Evolutionary conservation across 257 asterid species (phyloP).

Genomic region (Paraleonurus japonicus): DNA sequence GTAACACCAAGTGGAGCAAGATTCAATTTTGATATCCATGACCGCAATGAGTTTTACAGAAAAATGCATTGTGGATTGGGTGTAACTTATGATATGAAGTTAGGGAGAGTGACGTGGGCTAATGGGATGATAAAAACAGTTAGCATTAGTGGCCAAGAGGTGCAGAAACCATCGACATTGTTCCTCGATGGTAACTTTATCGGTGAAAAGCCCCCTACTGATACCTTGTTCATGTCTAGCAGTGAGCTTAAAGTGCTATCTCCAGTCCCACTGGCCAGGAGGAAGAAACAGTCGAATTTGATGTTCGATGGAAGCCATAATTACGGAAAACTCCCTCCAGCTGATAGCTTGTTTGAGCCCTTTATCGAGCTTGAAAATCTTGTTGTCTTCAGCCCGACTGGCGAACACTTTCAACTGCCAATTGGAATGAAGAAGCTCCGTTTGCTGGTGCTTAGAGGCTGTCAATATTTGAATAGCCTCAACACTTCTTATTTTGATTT

Average conservation of each 20-base stretch:
- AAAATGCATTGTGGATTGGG: conserved; percentile 34
- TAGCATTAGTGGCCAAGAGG: neutral
- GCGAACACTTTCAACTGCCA: conserved; percentile 28
- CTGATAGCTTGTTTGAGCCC: neutral
- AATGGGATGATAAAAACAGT: conserved; percentile 39
- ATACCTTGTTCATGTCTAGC: neutral
- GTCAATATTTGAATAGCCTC: conserved; percentile 20
- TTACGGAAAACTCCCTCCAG: neutral
- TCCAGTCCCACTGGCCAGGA: neutral
- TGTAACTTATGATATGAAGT: conserved; percentile 31
- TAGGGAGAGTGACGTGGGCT: conserved; percentile 27
- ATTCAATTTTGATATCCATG: conserved; percentile 18
- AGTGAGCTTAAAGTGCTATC: conserved; percentile 22
- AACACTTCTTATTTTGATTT: neutral
- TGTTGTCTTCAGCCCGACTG: conserved; percentile 36
- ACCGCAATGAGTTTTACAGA: conserved; percentile 5
- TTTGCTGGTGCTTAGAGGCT: conserved; percentile 42
- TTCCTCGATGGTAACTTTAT: conserved; percentile 34
- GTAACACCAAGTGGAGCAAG: conserved; percentile 8
- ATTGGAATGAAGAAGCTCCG: conserved; percentile 23
- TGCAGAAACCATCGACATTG: conserved; percentile 14
- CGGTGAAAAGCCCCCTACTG: conserved; percentile 6
- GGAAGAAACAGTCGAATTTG: neutral
- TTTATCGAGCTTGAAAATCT: conserved; percentile 20
- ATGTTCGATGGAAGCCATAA: neutral